Evolutionary conservation across 139 green algal species (phyloP), one percentile per base, ranked within the genome.

Genomic region (Haematococcus lacustris): DNA sequence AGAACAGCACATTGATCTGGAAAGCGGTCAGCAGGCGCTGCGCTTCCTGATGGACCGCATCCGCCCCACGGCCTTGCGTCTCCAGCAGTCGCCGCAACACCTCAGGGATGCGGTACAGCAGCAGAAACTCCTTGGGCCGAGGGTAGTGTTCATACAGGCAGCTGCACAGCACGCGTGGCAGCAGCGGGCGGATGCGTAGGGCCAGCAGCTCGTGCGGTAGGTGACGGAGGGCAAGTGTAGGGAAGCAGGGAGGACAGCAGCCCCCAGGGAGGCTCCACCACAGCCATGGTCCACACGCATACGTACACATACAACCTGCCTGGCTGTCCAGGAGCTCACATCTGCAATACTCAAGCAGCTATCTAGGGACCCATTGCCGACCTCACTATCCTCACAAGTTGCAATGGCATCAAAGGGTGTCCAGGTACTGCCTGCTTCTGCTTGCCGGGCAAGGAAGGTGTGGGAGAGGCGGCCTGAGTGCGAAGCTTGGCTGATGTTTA

Each of bases 111-210:
- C 73, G 76, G 60, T 83, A 84, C 78, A 86, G 77, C 38, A 87
- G 67, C 28, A 93, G 81, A 60, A 93, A 92, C 80, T 93, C 84
- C 83, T 95, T 94, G 38, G 89, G 89, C 2, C 82, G 77, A 0
- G 89, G 90, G 73, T 91, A 84, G 60, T 87, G 81, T 82, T 92
- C 82, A 68, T 95, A 95, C 72, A 89, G 61, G 35, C 78, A 74
- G 32, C 78, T 84, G 76, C 6, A 35, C 30, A 33, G 4, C 47
- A n/a, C 17, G 47, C 47, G 21, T n/a, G 21, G 47, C 17, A n/a
- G 17, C 21, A 13, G 21, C 13, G 47, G 17, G 13, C 13, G 13
- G 47, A 57, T 21, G 13, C 47, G 13, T 21, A 57, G 47, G 21
- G 21, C 21, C 47, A n/a, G 47, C 47, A n/a, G 17, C 21, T 13